phyloP scores from a whole-genome alignment of 345 rosid genomes.

The Eucalyptus coolabah region DNA sequence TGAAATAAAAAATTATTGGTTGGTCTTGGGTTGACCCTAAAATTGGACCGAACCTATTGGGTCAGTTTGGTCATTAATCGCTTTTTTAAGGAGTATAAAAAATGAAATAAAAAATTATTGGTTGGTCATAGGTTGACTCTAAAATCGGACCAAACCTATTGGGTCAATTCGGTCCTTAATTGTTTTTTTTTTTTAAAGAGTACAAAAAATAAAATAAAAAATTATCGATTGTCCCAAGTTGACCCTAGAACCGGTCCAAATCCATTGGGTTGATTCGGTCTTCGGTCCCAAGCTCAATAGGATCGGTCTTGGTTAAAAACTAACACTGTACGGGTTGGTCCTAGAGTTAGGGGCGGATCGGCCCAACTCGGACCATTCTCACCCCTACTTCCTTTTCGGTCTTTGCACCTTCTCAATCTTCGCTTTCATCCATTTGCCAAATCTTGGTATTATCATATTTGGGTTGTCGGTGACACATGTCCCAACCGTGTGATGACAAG shows the following conservation, averaged over 20 bases:
- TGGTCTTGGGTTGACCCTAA: accelerated
- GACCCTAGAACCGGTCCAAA: accelerated
- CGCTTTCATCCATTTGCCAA: neutral
- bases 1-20: too few relatives aligned
- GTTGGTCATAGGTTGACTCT: too few relatives aligned
- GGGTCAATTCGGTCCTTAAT: too few relatives aligned
- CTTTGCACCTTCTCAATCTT: neutral
- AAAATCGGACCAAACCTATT: too few relatives aligned
- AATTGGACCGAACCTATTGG: accelerated
- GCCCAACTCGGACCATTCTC: accelerated
- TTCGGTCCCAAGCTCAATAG: too few relatives aligned
- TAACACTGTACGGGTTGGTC: accelerated
- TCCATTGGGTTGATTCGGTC: too few relatives aligned
- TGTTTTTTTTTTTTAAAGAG: too few relatives aligned
- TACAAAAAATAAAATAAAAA: too few relatives aligned
- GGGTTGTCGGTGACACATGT: neutral
- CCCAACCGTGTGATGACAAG: neutral
- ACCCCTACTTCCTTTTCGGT: neutral
- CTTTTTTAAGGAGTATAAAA: too few relatives aligned
- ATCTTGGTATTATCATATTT: neutral
- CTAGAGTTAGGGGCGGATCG: accelerated
- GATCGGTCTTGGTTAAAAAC: too few relatives aligned
- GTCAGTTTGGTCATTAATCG: too few relatives aligned
- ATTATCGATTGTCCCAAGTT: accelerated
- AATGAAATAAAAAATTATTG: too few relatives aligned